Evolutionary conservation across 2,329 filamentous ascomycete genomes (phyloP), one percentile per base, ranked within the genome.

Genomic region (Delphinella strobiligena): DNA sequence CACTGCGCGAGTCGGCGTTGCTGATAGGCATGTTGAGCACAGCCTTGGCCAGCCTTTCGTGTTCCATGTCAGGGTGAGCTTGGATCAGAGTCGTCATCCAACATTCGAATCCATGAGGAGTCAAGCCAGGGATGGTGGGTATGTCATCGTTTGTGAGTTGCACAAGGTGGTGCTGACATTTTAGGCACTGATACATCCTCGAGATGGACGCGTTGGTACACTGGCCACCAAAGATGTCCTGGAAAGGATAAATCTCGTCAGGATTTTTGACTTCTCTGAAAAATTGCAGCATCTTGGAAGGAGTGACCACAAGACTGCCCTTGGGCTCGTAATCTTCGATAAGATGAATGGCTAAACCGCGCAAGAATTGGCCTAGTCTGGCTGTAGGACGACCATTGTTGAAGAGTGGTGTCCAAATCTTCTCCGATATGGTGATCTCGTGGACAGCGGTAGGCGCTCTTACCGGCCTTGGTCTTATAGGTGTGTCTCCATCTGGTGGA

Each of bases 381-480:
- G 68, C 59, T 0, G 84, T 88, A 1, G 82, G 75, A 41, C 72
- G 69, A 0, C 79, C 81, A 19, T 77, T 67, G 34, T 82, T 76
- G 53, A 93, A 93, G 2, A 93, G 58, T 8, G 67, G 68, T 4
- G 83, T 81, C 86, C 86, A 93, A 53, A 79, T 78, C 53, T 72
- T 74, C 54, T 88, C 82, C 19, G 82, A 59, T 2, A 73, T 72
- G 1, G 72, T 78, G 45, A 69, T 55, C 43, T 76, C 73, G 22
- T 60, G 58, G 10, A 55, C 53, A 0, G 62, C 66, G 16, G 59
- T 54, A 48, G 59, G 56, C 36, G 55, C 53, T 27, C 44, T 39
- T 2, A 51, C 46, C 11, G 51, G 49, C 19, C 46, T 33, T 19
- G 59, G 59, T 19, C 59, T 48, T 19, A 50, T 35, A 22, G 48